Percentiles rank a stretch among this genome's conserved stretches.
These are phyloP conservation scores for Pleurotus citrinopileatus DNA, from an alignment of 768 basidiomycete species.

Conservation along the genomic window DNA sequence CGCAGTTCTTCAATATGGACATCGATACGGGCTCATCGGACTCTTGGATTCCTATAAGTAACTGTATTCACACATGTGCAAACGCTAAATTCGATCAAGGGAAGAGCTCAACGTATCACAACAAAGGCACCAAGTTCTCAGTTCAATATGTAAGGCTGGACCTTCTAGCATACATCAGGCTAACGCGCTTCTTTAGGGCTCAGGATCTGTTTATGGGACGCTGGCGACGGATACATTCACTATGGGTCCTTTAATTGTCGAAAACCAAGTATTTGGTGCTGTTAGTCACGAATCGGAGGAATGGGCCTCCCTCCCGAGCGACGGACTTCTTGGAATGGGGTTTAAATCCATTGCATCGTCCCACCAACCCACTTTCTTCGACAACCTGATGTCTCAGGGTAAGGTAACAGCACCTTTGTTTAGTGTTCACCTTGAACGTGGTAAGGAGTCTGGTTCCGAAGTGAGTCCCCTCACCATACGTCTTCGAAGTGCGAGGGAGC, in stretches of 20 bases:
- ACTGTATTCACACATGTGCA: slow-evolving; percentile 33
- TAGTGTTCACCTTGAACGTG: slow-evolving; percentile 53
- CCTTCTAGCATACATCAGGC: background rate
- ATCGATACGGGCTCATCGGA: slow-evolving; percentile 72
- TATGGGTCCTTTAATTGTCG: slow-evolving; percentile 41
- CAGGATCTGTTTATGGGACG: slow-evolving; percentile 48
- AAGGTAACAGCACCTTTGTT: slow-evolving; percentile 47
- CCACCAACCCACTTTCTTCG: slow-evolving; percentile 54
- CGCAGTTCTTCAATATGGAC: slow-evolving; percentile 51
- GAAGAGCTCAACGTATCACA: slow-evolving; percentile 39
- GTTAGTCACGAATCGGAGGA: slow-evolving; percentile 44
- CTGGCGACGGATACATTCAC: slow-evolving; percentile 49
- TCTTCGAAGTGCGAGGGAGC: background rate
- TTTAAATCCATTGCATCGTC: slow-evolving; percentile 54
- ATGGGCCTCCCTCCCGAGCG: slow-evolving; percentile 48
- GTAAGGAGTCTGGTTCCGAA: slow-evolving; percentile 42
- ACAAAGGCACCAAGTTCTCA: slow-evolving; percentile 28
- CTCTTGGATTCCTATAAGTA: slow-evolving; percentile 47
- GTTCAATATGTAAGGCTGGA: slow-evolving; percentile 46
- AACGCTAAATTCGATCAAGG: slow-evolving; percentile 33
- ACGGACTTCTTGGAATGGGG: slow-evolving; percentile 60
- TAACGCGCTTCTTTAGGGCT: no score
- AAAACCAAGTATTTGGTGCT: slow-evolving; percentile 55
- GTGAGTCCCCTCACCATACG: slow-evolving; percentile 22
- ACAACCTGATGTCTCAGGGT: slow-evolving; percentile 48